Evolutionary conservation across 805 yeast genomes (phyloP).

Genomic region (Lipomyces sp.): DNA sequence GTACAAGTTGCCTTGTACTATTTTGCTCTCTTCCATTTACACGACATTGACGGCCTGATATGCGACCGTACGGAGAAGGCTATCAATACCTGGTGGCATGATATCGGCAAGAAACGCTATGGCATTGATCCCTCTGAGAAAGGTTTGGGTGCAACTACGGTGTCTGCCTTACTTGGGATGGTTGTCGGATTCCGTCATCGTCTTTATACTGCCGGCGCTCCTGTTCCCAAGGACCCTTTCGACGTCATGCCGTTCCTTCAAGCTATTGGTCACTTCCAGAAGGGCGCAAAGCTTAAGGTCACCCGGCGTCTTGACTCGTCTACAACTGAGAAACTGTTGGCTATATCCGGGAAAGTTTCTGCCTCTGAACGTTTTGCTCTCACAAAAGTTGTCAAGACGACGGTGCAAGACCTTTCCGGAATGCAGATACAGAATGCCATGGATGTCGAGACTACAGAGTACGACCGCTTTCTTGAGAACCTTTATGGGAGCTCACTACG

Average conservation of each 20-base stretch:
- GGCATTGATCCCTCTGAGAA: conserved; percentile 48
- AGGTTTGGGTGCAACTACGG: conserved; percentile 59
- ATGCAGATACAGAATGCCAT: conserved; percentile 36
- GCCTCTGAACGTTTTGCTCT: conserved; percentile 48
- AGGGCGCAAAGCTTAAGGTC: conserved; percentile 53
- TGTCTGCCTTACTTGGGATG: conserved; percentile 77
- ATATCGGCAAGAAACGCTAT: conserved; percentile 50
- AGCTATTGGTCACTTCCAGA: conserved; percentile 75
- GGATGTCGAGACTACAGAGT: conserved; percentile 39
- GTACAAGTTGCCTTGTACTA: conserved; percentile 75
- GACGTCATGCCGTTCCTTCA: conserved; percentile 66
- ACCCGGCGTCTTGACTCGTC: conserved; percentile 51
- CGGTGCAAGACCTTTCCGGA: conserved; percentile 63
- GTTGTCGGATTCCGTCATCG: conserved; percentile 64
- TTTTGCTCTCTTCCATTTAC: conserved; percentile 66
- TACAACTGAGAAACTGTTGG: conserved; percentile 51
- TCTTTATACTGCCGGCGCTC: conserved; percentile 52
- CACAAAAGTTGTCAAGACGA: conserved; percentile 65
- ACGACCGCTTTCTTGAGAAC: conserved; percentile 36
- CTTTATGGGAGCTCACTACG: conserved; percentile 38
- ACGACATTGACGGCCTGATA: conserved; percentile 76
- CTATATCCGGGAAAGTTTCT: conserved; percentile 46
- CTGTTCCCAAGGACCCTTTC: conserved; percentile 78
- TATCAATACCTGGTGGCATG: conserved; percentile 75
- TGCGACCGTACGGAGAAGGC: conserved; percentile 77